Conservation (phyloP, 352 stramenopile genomes). For the Phytophthora syringae region DNA sequence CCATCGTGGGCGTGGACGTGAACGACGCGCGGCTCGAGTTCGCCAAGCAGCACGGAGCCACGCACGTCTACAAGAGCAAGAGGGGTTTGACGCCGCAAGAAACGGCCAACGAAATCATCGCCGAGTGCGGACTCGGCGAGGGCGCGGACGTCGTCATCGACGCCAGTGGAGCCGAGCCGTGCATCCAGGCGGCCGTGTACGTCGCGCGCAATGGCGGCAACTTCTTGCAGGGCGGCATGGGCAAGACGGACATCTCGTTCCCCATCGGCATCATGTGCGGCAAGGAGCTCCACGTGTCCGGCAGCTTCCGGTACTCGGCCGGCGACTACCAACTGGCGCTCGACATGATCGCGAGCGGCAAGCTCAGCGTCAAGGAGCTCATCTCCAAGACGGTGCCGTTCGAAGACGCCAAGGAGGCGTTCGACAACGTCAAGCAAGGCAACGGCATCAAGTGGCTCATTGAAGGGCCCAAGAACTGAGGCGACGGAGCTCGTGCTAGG, state of each 20-base stretch:
- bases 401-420: slow-evolving; percentile 35
- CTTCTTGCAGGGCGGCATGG: slow-evolving; percentile 40
- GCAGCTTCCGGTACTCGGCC: slow-evolving; percentile 39
- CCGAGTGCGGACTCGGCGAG: slow-evolving; percentile 21
- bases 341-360: slow-evolving; percentile 33
- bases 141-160: slow-evolving; percentile 39
- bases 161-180: slow-evolving; percentile 31
- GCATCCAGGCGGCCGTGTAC: slow-evolving; percentile 36
- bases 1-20: slow-evolving; percentile 30
- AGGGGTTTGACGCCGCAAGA: slow-evolving; percentile 15
- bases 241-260: slow-evolving; percentile 34
- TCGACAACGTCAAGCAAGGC: slow-evolving; percentile 38
- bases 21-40: slow-evolving; percentile 30
- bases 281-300: slow-evolving; percentile 36
- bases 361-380: slow-evolving; percentile 35
- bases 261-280: slow-evolving; percentile 36
- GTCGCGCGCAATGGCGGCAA: slow-evolving; percentile 28
- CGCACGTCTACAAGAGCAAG: slow-evolving; percentile 27
- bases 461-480: slow-evolving; percentile 34
- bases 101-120: slow-evolving; percentile 27
- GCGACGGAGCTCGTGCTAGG: not conserved
- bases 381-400: slow-evolving; percentile 36
- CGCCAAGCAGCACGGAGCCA: slow-evolving; percentile 33
- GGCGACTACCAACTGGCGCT: slow-evolving; percentile 39
- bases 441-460: slow-evolving; percentile 49